These are phyloP conservation scores for Penicillium sclerotigenum DNA, from an alignment of 2,329 filamentous ascomycete genomes.

Conservation along the genomic window DNA sequence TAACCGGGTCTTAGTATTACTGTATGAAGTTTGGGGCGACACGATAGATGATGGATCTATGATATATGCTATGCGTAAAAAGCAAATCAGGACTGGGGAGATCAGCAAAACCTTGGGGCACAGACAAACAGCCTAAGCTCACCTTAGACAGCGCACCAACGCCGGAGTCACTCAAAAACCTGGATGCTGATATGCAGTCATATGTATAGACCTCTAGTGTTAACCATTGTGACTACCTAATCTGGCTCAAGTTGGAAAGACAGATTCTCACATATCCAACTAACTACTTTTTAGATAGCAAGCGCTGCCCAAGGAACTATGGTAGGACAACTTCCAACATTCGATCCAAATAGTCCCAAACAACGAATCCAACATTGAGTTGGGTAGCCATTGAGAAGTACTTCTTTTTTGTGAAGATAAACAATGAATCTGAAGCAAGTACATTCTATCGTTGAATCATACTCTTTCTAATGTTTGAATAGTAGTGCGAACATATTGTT, in stretches of 20 bases:
- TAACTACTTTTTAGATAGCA: background rate
- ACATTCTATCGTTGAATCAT: background rate
- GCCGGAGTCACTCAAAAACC: slow-evolving; percentile 45
- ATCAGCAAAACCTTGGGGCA: slow-evolving; percentile 2
- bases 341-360: no score
- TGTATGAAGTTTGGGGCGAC: background rate
- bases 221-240: no score
- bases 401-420: background rate
- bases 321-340: no score
- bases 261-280: background rate
- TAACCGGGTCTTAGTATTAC: background rate
- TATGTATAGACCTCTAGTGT: background rate
- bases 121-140: slow-evolving; percentile 10
- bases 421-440: background rate
- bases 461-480: background rate
- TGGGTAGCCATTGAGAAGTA: background rate
- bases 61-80: background rate
- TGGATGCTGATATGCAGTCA: slow-evolving; percentile 31
- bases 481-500: background rate
- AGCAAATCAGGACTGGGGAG: slow-evolving; percentile 31
- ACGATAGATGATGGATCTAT: background rate
- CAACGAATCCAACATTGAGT: background rate
- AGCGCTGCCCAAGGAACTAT: background rate
- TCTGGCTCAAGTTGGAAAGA: background rate
- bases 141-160: slow-evolving; percentile 47